These are phyloP conservation scores for Forsythia viridissima DNA, from an alignment of 257 asterid genomes.

Conservation along the genomic window DNA sequence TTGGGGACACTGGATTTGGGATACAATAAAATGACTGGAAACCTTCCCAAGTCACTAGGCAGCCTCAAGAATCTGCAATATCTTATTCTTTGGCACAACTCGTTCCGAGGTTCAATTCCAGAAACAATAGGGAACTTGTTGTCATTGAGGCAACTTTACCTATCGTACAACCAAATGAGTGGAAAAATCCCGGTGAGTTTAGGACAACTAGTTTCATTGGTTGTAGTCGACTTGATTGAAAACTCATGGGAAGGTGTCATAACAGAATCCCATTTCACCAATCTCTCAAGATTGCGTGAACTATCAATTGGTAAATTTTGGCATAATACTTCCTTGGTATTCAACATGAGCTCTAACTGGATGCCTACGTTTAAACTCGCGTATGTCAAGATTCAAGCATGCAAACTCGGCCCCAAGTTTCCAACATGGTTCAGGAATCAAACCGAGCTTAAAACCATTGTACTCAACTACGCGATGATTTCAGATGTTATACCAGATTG, in stretches of 20 bases:
- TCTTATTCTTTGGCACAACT: conserved; percentile 25
- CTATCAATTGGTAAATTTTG: conserved; percentile 25
- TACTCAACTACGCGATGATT: conserved; percentile 30
- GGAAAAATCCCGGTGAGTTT: conserved; percentile 33
- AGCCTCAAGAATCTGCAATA: conserved; percentile 19
- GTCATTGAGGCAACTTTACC: conserved; percentile 30
- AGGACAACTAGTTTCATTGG: conserved; percentile 33
- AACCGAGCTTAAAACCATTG: conserved; percentile 21
- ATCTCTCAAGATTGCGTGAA: conserved; percentile 35
- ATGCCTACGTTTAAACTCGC: conserved; percentile 36
- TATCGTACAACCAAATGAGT: conserved; percentile 30
- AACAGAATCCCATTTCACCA: conserved; percentile 38
- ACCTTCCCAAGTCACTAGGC: conserved; percentile 32
- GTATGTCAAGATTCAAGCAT: conserved; percentile 30
- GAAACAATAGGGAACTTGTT: conserved; percentile 29
- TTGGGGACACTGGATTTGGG: conserved; percentile 28
- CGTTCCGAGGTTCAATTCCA: conserved; percentile 36
- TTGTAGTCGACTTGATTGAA: conserved; percentile 19
- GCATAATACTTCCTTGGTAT: conserved; percentile 23
- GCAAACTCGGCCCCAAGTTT: conserved; percentile 38
- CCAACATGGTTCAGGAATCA: conserved; percentile 36
- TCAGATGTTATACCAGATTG: conserved; percentile 35
- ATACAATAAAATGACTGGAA: conserved; percentile 21
- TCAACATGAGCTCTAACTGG: conserved; percentile 32
- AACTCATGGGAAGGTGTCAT: conserved; percentile 39